Base-by-base conservation (phyloP, 345 rosid genomes). In the Eucalyptus shirleyi region DNA sequence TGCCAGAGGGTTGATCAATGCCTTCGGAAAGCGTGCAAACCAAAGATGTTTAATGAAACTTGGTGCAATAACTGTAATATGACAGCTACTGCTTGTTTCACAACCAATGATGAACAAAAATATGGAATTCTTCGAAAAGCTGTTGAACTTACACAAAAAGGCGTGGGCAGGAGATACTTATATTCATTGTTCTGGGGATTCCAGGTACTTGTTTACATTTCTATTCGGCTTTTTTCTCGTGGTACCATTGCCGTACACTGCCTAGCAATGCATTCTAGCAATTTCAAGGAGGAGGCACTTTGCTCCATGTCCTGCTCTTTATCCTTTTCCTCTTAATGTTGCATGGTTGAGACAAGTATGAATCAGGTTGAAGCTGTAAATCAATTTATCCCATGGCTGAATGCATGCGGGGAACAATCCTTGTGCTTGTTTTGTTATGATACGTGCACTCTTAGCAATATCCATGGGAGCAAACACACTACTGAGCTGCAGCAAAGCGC, bases 121-220 rank as follows among this genome's bases (percentile, higher is more conserved):
- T 95, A 95, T 88, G 99, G 99, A 87, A 94, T 96, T 89, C 96
- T 93, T 60, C 1, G 1, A 6, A 91, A 90, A 62, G 93, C 95
- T 17, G 98, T 96, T 88, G 90, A 90, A 51, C 98, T 98, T 86
- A 95, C 98, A 8, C 86, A 89, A 85, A 6, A 91, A 50, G 91
- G 92, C 49, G 34, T 94, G 42, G 26, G 90, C 90, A 95, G 90
- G 32, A 94, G 97, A 96, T 98, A 95, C 32, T 82, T 92, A 53
- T 98, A 93, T 93, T 95, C 99, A 30, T 91, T 98, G 87, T 98
- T 95, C 88, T 96, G 98, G 99, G 99, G 99, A 56, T 96, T 98
- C 88, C 99, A 96, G 98, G 99, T 96, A 93, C 1, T 8, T 30
- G 1, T 49, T 16, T 49, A 42, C 86, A 45, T 72, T 44, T 40